A percentile compares a stretch with the other conserved stretches of the same genome.
Evolutionary conservation across 2,329 filamentous ascomycete species (phyloP).

Genomic region (Claviceps sorghi): DNA sequence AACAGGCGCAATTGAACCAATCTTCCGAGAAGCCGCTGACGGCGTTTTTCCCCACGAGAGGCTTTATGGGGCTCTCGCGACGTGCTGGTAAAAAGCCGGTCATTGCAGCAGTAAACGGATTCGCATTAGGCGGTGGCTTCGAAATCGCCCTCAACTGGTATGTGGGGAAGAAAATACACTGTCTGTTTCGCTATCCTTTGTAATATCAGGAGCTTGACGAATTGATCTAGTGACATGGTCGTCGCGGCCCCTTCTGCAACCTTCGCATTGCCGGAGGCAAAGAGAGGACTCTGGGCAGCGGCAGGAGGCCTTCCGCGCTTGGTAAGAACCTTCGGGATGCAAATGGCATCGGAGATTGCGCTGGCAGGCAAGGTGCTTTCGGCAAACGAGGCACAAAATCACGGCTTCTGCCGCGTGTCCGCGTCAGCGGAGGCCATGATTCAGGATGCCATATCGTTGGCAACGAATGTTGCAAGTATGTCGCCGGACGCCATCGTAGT

Average conservation of each 20-base stretch:
- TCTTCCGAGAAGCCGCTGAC: slow-evolving; percentile 7
- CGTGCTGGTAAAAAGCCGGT: slow-evolving; percentile 45
- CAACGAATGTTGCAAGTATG: slow-evolving; percentile 19
- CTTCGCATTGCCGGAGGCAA: slow-evolving; percentile 39
- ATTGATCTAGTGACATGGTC: slow-evolving; percentile 30
- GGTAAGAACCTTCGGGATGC: slow-evolving; percentile 30
- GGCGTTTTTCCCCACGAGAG: slow-evolving; percentile 21
- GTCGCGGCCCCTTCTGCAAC: slow-evolving; percentile 35
- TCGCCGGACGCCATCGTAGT: slow-evolving; percentile 25
- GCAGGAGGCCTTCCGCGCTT: slow-evolving; percentile 37
- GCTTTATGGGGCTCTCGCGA: slow-evolving; percentile 34
- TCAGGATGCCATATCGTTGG: slow-evolving; percentile 21
- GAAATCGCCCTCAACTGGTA: slow-evolving; percentile 42
- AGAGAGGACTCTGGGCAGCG: slow-evolving; percentile 37
- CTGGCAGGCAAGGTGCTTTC: slow-evolving; percentile 30
- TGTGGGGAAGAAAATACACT: slow-evolving; percentile 6
- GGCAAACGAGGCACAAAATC: slow-evolving; percentile 21
- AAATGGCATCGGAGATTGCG: slow-evolving; percentile 33
- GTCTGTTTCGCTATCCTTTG: too few relatives aligned
- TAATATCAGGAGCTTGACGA: background rate
- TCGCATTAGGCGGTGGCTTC: slow-evolving; percentile 41
- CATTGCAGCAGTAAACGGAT: slow-evolving; percentile 44
- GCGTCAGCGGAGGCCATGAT: slow-evolving; percentile 24
- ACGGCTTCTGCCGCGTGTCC: slow-evolving; percentile 19
- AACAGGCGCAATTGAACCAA: slow-evolving; percentile 20